Base-by-base conservation (phyloP, 1,139 yeast genomes). In the Geotrichum phurueaensis region DNA sequence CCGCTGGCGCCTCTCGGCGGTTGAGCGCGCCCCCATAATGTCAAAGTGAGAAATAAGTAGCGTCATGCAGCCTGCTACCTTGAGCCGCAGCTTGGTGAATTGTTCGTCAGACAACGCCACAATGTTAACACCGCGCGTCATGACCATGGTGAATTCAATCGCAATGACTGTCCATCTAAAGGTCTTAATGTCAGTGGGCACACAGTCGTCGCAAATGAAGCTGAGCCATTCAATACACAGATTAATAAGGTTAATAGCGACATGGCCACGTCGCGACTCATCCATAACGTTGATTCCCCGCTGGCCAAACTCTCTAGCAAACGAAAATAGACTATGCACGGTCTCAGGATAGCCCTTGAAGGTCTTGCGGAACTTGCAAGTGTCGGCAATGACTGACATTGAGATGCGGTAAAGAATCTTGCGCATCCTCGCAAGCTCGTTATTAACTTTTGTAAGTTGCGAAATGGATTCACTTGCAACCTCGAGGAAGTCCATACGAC, bases 131-230 rank as follows among this genome's bases (percentile, higher is more conserved):
- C 97, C 97, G 58, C 89, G 81, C 0, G 97, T 91, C 84, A 92
- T 87, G 66, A 89, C 92, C 96, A 91, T 90, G 0, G 97, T 95
- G 78, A 90, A 94, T 72, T 94, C 99, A 66, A 94, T 79, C 0
- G 99, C 98, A 22, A 89, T 80, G 27, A 94, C 98, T 75, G 97
- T 90, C 96, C 97, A 94, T 69, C 96, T 79, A 71, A 94, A 94
- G 0, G 98, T 92, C 69, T 86, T 88, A 61, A 88, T 81, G 68
- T 92, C 98, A 0, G 96, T 87, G 0, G 97, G 96, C 27, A 85
- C 85, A 76, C 99, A 94, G 69, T 94, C 98, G 73, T 94, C 97
- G 66, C 96, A 89, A 48, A 94, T 84, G 70, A 90, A 92, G 62
- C 91, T 83, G 9, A 94, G 87, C 99, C 99, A 94, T 62, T 88